phyloP scores from a whole-genome alignment of 2,329 filamentous ascomycete species.

The Hirsutella thompsonii region DNA sequence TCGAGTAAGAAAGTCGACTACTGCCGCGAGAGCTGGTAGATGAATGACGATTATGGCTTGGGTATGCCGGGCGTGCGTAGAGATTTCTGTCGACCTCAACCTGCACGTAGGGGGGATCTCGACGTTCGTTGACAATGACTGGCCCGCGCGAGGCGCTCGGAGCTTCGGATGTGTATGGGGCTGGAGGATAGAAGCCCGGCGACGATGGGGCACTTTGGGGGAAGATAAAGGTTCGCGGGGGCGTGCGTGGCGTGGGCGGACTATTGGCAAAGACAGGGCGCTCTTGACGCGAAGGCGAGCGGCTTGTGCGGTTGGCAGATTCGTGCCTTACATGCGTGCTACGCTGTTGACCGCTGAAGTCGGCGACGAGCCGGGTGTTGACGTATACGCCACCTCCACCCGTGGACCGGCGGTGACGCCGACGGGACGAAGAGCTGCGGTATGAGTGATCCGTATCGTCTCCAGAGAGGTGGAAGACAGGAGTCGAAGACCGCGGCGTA shows the following conservation, averaged over 20 bases:
- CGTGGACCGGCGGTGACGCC: background rate
- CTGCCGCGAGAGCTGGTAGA: conserved; percentile 22
- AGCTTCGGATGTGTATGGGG: conserved; percentile 12
- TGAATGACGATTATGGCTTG: conserved; percentile 20
- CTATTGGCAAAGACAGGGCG: conserved; percentile 31
- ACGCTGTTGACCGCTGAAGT: conserved; percentile 21
- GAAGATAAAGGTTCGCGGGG: conserved; percentile 26
- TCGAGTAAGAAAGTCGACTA: conserved; percentile 17
- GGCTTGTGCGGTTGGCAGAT: conserved; percentile 8
- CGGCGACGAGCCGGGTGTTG: conserved; percentile 10
- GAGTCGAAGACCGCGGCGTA: conserved; percentile 16
- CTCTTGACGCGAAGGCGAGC: conserved; percentile 19
- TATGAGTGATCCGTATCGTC: conserved; percentile 23
- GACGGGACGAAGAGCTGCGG: conserved; percentile 11
- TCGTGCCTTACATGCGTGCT: conserved; percentile 20
- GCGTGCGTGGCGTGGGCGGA: conserved; percentile 31
- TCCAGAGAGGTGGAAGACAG: conserved; percentile 21
- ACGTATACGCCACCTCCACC: background rate
- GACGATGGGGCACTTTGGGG: conserved; percentile 28
- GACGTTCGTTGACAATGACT: conserved; percentile 25
- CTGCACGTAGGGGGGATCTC: conserved; percentile 15
- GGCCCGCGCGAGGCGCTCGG: conserved; percentile 15
- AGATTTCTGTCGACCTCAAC: conserved; percentile 22
- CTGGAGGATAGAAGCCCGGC: conserved; percentile 12
- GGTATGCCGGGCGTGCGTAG: background rate